These are phyloP conservation scores for Colletotrichum lini DNA, from an alignment of 2,329 filamentous ascomycete species.

Conservation along the genomic window DNA sequence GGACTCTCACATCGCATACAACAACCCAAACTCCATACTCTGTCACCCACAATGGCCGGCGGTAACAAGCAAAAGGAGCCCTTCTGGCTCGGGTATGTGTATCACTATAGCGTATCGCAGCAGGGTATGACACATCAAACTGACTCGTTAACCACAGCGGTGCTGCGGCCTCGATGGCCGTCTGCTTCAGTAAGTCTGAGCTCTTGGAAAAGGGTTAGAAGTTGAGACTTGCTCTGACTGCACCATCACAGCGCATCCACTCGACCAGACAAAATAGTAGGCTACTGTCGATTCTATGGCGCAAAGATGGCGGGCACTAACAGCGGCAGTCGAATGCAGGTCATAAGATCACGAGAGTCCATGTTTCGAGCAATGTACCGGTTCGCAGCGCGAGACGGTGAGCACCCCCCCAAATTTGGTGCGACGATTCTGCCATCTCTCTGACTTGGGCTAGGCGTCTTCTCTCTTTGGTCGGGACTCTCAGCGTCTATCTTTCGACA, in stretches of 20 bases:
- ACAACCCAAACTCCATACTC: neutral
- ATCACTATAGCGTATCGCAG: no score
- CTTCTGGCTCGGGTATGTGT: conserved; percentile 61
- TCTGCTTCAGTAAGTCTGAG: conserved; percentile 58
- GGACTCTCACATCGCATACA: neutral
- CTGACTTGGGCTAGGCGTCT: conserved; percentile 50
- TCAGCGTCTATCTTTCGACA: conserved; percentile 61
- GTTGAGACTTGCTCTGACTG: neutral
- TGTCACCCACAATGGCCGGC: conserved; percentile 21
- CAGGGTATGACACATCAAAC: neutral
- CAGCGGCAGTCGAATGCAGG: conserved; percentile 58
- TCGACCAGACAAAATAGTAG: conserved; percentile 63
- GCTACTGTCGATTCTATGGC: conserved; percentile 13
- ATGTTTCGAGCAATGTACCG: conserved; percentile 56
- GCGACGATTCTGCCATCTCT: neutral
- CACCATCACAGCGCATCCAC: conserved; percentile 54
- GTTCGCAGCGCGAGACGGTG: conserved; percentile 58
- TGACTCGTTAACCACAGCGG: conserved; percentile 49
- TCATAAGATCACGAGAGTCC: conserved; percentile 56
- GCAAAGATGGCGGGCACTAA: neutral
- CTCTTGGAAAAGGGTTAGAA: conserved; percentile 11
- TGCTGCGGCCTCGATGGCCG: conserved; percentile 61
- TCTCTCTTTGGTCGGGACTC: conserved; percentile 59
- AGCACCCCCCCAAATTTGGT: neutral
- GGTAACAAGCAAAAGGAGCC: conserved; percentile 55